Evolutionary conservation across 306 rosid species (phyloP).

Genomic region (Prunus armeniaca): DNA sequence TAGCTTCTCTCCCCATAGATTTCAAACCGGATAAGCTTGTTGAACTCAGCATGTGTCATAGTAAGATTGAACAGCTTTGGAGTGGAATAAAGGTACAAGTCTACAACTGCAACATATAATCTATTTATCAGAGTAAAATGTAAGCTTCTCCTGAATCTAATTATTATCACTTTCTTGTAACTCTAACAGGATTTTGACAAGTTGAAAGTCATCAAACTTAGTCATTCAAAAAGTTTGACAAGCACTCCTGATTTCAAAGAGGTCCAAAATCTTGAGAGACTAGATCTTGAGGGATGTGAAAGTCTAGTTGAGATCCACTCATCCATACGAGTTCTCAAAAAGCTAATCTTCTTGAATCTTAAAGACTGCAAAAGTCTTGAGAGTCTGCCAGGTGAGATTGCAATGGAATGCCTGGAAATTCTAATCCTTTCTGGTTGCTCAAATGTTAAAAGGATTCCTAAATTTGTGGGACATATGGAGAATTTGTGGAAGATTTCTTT

Average conservation of each 20-base stretch:
- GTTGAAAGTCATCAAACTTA: constrained; percentile 11
- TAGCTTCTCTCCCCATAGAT: not conserved
- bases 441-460: not conserved
- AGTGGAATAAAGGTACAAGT: not conserved
- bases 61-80: constrained; percentile 22
- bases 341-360: not conserved
- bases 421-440: constrained; percentile 22
- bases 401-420: constrained; percentile 1
- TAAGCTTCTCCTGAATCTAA: not conserved
- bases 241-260: constrained; percentile 9
- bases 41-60: constrained; percentile 11
- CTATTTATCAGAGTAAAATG: too few species aligned
- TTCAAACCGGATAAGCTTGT: constrained; percentile 14
- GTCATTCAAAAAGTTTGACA: not conserved
- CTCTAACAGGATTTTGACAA: not conserved
- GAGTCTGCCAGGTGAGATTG: not conserved
- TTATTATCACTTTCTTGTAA: not conserved
- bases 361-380: constrained; percentile 8
- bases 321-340: not conserved
- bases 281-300: constrained; percentile 20
- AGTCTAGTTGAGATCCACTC: constrained; percentile 18
- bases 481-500: constrained; percentile 6
- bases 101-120: not conserved
- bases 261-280: constrained; percentile 11
- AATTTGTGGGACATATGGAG: constrained; percentile 4